Base-by-base conservation (phyloP, 176 grass and related monocot genomes). In the Thalia dealbata region DNA sequence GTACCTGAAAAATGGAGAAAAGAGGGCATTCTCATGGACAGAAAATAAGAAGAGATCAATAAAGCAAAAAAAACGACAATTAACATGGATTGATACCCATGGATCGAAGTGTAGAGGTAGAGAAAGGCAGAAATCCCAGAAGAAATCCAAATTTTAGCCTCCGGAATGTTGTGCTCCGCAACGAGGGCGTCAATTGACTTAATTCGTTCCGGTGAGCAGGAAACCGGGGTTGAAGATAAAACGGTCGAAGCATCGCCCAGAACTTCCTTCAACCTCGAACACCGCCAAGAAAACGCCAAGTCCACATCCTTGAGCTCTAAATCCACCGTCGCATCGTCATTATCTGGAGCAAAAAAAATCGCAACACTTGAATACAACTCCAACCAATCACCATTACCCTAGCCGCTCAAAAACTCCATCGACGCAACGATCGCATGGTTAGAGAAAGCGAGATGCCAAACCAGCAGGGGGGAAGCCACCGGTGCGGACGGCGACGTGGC, bases 71-170 rank as follows among this genome's bases (percentile, higher is more conserved):
- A 41, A 7, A 19, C 1, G 14, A 23, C 14, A 16, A 35, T 27
- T 35, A 66, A 54, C 52, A 70, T 10, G 45, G 51, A 52, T 45
- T 64, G 68, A 14, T 76, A 91, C 92, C 92, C 85, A 45, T 88
- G 64, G 12, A 97, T 90, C 10, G 87, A 90, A 42, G 81, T 82
- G 78, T 97, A 97, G 72, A 97, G 79, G 79, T 82, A 89, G 24
- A 93, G 87, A 81, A 92, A 97, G 0, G 85, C 79, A 22, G 65
- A 91, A 59, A 93, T 73, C 30, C 90, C 87, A 11, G 85, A 64
- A 5, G 71, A 80, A 48, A 93, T 78, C 84, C 88, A 92, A 72
- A 88, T 88, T 71, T 88, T 91, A 50, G 73, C 85, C 72, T 86
- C 78, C 6, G 90, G 87, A 21, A 92, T 91, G 22, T 83, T 59